These are phyloP conservation scores for Penicillium goetzii DNA, from an alignment of 495 filamentous ascomycete species.

Conservation along the genomic window DNA sequence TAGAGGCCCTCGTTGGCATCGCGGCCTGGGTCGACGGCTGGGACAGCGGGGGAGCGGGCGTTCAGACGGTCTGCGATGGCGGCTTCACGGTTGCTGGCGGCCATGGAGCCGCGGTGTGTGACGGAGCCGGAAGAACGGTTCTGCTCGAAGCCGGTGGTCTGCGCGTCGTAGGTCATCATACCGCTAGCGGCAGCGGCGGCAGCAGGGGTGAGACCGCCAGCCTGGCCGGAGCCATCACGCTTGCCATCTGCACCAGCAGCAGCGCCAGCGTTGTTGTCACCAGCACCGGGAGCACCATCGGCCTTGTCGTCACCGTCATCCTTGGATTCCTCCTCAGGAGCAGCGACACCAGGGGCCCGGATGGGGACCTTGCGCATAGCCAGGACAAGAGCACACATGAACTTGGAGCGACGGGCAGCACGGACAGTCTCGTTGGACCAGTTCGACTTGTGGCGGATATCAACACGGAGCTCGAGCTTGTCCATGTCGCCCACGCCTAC, in stretches of 20 bases:
- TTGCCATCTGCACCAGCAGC: constrained; percentile 14
- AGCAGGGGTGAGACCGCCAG: constrained; percentile 20
- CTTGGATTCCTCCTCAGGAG: constrained; percentile 64
- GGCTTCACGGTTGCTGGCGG: constrained; percentile 41
- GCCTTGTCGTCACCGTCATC: constrained; percentile 61
- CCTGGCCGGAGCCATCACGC: constrained; percentile 38
- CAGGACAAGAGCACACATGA: constrained; percentile 91
- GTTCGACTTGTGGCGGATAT: constrained; percentile 91
- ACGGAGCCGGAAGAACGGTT: constrained; percentile 34
- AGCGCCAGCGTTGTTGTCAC: constrained; percentile 17
- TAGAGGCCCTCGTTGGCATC: constrained; percentile 33
- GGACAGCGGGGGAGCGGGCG: constrained; percentile 42
- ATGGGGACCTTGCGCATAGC: constrained; percentile 88
- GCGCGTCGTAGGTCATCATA: constrained; percentile 4
- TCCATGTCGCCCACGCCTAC: constrained; percentile 83
- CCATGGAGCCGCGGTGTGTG: constrained; percentile 38
- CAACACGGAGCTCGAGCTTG: constrained; percentile 79
- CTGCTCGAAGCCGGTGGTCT: constrained; percentile 31
- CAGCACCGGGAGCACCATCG: constrained; percentile 15
- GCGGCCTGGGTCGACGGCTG: constrained; percentile 43
- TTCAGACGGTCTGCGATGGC: constrained; percentile 50
- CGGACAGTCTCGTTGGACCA: constrained; percentile 92
- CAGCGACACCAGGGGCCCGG: constrained; percentile 75
- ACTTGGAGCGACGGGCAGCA: constrained; percentile 83
- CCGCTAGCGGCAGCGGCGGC: constrained; percentile 1